Evolutionary conservation across 495 filamentous ascomycete species (phyloP).

Genomic region (Geoglossum glabrum): DNA sequence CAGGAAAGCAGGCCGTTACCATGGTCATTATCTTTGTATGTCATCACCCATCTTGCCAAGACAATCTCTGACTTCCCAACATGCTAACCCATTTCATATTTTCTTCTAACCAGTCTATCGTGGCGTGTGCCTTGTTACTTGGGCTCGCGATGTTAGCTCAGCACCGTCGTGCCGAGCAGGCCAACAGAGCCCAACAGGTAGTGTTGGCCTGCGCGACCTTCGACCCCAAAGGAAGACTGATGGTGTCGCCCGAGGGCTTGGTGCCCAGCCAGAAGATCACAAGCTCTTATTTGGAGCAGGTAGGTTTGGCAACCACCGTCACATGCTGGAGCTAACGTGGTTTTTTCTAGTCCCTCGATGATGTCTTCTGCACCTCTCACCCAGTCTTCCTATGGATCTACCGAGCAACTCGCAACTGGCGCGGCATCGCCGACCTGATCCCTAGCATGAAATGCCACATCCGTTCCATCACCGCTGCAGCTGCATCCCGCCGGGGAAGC

Average conservation of each 20-base stretch:
- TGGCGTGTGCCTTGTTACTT: constrained; percentile 37
- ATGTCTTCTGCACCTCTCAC: constrained; percentile 56
- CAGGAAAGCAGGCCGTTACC: constrained; percentile 37
- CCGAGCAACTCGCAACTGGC: constrained; percentile 59
- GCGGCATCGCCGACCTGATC: constrained; percentile 40
- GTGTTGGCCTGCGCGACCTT: constrained; percentile 61
- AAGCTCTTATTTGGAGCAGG: constrained; percentile 49
- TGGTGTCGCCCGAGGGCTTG: constrained; percentile 64
- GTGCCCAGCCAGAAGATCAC: constrained; percentile 69
- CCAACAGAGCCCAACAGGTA: constrained; percentile 53
- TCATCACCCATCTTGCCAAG: not conserved
- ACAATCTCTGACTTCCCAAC: not conserved
- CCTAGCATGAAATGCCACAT: constrained; percentile 44
- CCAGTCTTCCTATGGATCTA: constrained; percentile 78
- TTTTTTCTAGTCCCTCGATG: constrained; percentile 38
- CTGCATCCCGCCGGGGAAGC: not conserved
- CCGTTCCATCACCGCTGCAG: constrained; percentile 20
- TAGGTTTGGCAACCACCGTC: constrained; percentile 16
- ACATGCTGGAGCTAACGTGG: not conserved
- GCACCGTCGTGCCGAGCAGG: constrained; percentile 30
- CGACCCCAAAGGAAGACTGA: constrained; percentile 48
- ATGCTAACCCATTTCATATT: not conserved
- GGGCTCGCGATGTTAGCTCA: constrained; percentile 36
- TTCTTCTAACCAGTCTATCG: constrained; percentile 30
- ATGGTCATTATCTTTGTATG: constrained; percentile 44